A percentile compares a stretch with the other conserved stretches of the same genome.
Conservation (phyloP, 306 rosid genomes). For the Begonia loranthoides region DNA sequence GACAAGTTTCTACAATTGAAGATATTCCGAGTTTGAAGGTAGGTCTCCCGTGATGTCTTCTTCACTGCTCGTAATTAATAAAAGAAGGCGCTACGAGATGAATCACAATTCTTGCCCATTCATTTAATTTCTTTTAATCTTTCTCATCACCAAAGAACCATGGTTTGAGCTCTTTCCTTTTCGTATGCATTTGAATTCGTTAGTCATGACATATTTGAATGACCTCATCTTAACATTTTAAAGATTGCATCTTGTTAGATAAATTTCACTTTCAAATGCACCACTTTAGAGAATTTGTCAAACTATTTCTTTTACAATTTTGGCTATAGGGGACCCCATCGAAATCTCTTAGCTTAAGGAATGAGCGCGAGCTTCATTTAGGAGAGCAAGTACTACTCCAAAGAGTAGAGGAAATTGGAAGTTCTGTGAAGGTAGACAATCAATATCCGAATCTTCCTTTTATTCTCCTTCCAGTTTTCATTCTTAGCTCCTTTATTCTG, state of each 20-base stretch:
- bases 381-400: conserved; percentile 57
- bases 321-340: conserved; percentile 49
- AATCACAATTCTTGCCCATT: too few relatives aligned
- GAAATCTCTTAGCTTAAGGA: conserved; percentile 24
- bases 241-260: too few relatives aligned
- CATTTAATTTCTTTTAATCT: too few relatives aligned
- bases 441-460: neutral
- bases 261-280: too few relatives aligned
- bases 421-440: conserved; percentile 57
- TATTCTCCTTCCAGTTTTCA: neutral
- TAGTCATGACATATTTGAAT: too few relatives aligned
- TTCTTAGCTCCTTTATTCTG: conserved; percentile 15
- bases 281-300: too few relatives aligned
- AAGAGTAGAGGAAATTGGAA: conserved; percentile 89
- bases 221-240: too few relatives aligned
- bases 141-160: too few relatives aligned
- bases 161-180: too few relatives aligned
- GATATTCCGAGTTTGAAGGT: conserved; percentile 46
- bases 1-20: conserved; percentile 43
- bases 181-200: too few relatives aligned
- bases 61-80: too few relatives aligned
- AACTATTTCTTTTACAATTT: neutral
- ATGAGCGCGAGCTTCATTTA: conserved; percentile 29
- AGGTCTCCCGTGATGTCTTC: conserved; percentile 7
- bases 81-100: too few relatives aligned